Evolutionary conservation across 2,329 filamentous ascomycete species (phyloP).

Genomic region (Calcarisporium arbuscula): DNA sequence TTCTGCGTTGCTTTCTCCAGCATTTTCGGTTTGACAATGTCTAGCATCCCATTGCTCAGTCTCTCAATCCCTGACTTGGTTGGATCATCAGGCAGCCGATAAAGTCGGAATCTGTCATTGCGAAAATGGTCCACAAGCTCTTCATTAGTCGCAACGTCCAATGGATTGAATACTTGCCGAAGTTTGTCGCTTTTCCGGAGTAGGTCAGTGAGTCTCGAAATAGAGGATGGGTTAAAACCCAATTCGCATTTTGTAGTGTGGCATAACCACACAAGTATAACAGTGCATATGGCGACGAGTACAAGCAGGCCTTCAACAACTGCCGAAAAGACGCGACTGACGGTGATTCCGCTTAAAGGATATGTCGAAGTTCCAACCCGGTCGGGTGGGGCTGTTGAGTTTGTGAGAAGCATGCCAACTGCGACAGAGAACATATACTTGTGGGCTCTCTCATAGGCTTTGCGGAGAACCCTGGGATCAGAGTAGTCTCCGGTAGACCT

Average conservation of each 20-base stretch:
- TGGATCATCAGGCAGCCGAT: neutral
- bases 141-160: conserved; percentile 13
- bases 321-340: conserved; percentile 24
- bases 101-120: conserved; percentile 12
- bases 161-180: neutral
- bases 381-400: conserved; percentile 9
- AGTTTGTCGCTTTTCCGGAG: conserved; percentile 13
- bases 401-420: conserved; percentile 8
- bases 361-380: conserved; percentile 9
- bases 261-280: conserved; percentile 12
- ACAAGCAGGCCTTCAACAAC: conserved; percentile 21
- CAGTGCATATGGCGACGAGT: conserved; percentile 13
- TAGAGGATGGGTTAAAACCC: conserved; percentile 18
- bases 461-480: conserved; percentile 1
- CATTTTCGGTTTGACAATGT: neutral
- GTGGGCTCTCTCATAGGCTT: conserved; percentile 18
- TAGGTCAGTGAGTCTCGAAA: conserved; percentile 13
- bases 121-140: conserved; percentile 2
- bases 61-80: neutral
- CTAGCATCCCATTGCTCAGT: neutral
- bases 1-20: conserved; percentile 3
- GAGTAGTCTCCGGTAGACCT: conserved; percentile 3
- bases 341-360: conserved; percentile 20
- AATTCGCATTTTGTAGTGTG: conserved; percentile 9
- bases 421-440: conserved; percentile 25